A percentile compares a stretch with the other conserved stretches of the same genome.
Conservation (phyloP, 2,329 filamentous ascomycete genomes). For the Colletotrichum kahawae region DNA sequence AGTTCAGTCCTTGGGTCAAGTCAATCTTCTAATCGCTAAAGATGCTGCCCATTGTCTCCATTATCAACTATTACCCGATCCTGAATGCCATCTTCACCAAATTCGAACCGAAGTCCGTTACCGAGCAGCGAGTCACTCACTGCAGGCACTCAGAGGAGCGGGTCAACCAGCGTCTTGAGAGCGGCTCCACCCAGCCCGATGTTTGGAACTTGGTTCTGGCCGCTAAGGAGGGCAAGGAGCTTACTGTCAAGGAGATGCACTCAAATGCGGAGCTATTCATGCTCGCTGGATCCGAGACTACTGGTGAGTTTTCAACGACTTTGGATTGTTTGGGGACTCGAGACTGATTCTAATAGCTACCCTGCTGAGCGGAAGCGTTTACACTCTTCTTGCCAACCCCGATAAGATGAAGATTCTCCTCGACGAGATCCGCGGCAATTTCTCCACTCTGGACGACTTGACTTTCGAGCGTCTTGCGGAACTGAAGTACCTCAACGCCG, state of each 20-base stretch:
- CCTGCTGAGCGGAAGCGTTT: slow-evolving; percentile 28
- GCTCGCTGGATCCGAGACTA: slow-evolving; percentile 37
- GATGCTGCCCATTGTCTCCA: slow-evolving; percentile 25
- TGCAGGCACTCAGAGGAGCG: slow-evolving; percentile 29
- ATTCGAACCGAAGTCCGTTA: slow-evolving; percentile 28
- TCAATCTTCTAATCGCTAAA: slow-evolving; percentile 28
- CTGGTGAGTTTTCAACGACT: slow-evolving; percentile 25
- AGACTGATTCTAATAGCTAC: slow-evolving; percentile 33
- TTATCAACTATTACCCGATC: slow-evolving; percentile 29
- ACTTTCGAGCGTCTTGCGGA: slow-evolving; percentile 31
- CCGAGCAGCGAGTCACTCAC: slow-evolving; percentile 24
- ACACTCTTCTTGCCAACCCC: slow-evolving; percentile 33
- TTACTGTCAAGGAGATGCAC: slow-evolving; percentile 17
- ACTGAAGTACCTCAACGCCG: slow-evolving; percentile 42
- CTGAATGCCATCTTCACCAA: slow-evolving; percentile 22
- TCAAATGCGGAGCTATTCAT: slow-evolving; percentile 26
- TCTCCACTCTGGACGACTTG: slow-evolving; percentile 39
- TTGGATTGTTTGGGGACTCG: slow-evolving; percentile 4
- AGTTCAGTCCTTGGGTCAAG: slow-evolving; percentile 26
- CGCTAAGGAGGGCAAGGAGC: slow-evolving; percentile 21
- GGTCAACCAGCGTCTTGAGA: slow-evolving; percentile 29
- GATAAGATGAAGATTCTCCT: slow-evolving; percentile 33
- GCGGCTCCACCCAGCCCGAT: slow-evolving; percentile 29
- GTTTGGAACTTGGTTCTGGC: slow-evolving; percentile 28
- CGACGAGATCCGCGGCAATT: slow-evolving; percentile 40